Conservation (phyloP, 768 basidiomycete species). For the Baorangia bicolor region DNA sequence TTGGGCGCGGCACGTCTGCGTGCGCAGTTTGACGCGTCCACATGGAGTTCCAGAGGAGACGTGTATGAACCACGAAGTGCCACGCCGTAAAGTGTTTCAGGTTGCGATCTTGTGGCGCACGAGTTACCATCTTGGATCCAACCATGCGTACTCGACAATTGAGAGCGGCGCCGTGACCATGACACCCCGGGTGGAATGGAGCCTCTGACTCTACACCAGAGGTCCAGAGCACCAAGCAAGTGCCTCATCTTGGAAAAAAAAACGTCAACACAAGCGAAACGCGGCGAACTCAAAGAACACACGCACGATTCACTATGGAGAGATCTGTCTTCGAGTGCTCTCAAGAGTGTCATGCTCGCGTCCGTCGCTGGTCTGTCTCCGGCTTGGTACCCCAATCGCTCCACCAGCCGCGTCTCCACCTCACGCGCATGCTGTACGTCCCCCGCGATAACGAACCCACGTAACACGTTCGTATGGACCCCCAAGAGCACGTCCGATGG, state of each 20-base stretch:
- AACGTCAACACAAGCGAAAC: background rate
- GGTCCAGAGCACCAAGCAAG: background rate
- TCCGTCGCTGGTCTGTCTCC: slow-evolving; percentile 28
- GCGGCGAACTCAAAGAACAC: background rate
- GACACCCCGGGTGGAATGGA: background rate
- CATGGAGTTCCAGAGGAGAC: background rate
- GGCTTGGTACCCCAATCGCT: slow-evolving; percentile 19
- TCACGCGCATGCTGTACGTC: slow-evolving; percentile 31
- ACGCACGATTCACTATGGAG: background rate
- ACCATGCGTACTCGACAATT: no score
- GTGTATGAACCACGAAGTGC: background rate
- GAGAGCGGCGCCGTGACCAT: no score
- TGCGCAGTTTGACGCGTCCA: background rate
- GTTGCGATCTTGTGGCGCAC: background rate
- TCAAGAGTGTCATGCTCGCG: slow-evolving; percentile 18
- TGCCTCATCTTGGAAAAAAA: background rate
- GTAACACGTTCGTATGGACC: slow-evolving; percentile 38
- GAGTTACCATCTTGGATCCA: background rate
- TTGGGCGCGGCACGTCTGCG: background rate
- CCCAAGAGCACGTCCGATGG: slow-evolving; percentile 25
- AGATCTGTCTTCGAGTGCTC: slow-evolving; percentile 14
- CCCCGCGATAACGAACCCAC: slow-evolving; percentile 35
- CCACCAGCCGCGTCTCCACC: slow-evolving; percentile 30
- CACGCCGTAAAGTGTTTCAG: background rate
- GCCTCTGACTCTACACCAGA: background rate